phyloP scores from a whole-genome alignment of 2,329 filamentous ascomycete genomes.

The Gaeumannomyces sp. region DNA sequence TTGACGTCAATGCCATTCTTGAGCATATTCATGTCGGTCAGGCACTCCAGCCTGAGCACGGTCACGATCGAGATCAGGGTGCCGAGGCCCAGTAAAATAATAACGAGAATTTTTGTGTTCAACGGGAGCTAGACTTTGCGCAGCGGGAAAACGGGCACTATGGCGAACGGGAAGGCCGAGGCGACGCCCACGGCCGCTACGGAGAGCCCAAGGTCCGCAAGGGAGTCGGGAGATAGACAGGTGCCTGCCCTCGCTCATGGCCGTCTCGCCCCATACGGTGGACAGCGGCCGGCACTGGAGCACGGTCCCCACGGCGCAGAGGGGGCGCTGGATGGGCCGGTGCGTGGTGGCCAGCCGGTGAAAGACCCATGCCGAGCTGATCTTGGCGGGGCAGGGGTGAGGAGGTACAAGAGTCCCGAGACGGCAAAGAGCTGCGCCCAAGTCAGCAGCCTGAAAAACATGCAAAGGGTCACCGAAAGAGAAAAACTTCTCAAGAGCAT shows the following conservation, averaged over 20 bases:
- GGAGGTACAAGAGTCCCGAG: background rate
- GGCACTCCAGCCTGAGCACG: background rate
- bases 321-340: background rate
- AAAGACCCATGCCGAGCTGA: background rate
- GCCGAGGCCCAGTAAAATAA: background rate
- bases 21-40: background rate
- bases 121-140: background rate
- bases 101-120: background rate
- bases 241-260: background rate
- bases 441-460: background rate
- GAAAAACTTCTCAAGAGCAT: background rate
- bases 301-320: background rate
- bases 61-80: background rate
- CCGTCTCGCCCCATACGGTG: background rate
- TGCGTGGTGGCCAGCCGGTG: background rate
- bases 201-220: background rate
- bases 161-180: background rate
- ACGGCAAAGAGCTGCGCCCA: background rate
- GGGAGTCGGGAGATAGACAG: background rate
- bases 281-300: conserved; percentile 1
- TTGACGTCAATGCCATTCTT: background rate
- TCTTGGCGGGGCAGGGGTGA: background rate
- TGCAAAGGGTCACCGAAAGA: background rate
- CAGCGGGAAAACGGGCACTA: background rate
- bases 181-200: background rate